Conservation (phyloP, 371 early-diverging fungal genomes). For the Mortierella sp. region DNA sequence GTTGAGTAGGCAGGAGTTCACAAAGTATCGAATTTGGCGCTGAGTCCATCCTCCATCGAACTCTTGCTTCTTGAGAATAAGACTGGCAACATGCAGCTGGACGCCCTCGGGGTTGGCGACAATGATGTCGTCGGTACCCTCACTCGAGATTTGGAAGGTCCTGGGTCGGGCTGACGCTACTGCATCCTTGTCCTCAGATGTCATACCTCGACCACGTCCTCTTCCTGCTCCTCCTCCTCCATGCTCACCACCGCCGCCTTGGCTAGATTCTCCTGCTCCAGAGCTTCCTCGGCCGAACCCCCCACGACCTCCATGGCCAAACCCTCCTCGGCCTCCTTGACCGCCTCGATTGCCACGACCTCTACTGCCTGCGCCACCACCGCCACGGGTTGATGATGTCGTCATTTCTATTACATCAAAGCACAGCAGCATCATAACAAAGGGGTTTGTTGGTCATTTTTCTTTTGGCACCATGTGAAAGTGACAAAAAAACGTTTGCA, state of each 20-base stretch:
- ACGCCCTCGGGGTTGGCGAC: conserved; percentile 19
- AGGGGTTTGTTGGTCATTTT: not conserved
- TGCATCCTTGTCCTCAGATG: conserved; percentile 14
- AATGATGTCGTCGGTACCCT: conserved; percentile 54
- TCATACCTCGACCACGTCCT: conserved; percentile 20
- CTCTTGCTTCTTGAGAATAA: conserved; percentile 21
- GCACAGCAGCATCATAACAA: not conserved
- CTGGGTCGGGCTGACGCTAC: conserved; percentile 5
- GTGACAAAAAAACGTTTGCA: no score
- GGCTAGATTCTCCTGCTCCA: not conserved
- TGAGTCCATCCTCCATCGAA: conserved; percentile 17
- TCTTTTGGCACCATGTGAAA: no score
- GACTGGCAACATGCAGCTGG: conserved; percentile 20
- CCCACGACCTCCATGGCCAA: not conserved
- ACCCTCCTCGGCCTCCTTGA: not conserved
- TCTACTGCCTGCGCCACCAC: not conserved
- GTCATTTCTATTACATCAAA: not conserved
- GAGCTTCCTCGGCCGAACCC: not conserved
- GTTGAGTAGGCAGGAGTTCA: conserved; percentile 53
- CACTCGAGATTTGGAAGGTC: conserved; percentile 39
- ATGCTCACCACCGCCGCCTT: not conserved
- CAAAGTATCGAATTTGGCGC: conserved; percentile 25
- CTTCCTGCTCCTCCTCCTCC: conserved; percentile 2
- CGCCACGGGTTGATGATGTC: not conserved
- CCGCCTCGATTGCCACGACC: conserved; percentile 9